Evolutionary conservation across 129 eudicot species (phyloP), one percentile per base, ranked within the genome.

Genomic region (Solidago caesia): DNA sequence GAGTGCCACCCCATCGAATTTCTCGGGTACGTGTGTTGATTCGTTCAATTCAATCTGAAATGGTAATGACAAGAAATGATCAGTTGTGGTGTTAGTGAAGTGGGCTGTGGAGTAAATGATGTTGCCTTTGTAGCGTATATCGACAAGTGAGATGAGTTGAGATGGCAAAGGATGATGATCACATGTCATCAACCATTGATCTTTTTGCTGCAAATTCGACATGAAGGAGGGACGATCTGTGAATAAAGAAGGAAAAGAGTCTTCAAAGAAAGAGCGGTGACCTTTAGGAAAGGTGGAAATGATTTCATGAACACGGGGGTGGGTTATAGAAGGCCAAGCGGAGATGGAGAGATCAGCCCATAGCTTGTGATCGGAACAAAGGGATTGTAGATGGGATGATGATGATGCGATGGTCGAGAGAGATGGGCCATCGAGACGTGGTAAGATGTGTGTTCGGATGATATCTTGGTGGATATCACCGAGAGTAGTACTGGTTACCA

Each of bases 71-170:
- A 52, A n/a, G 52, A 87, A 87, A 29, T 29, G 39, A 1, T 77
- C 77, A 6, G 4, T 39, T 0, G 70, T 82, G 7, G 85, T 75
- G 39, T 84, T 16, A 0, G 71, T 75, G 6, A 43, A 55, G 0
- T 70, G 43, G 26, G 45, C 63, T 21, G 0, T 68, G 8, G 88
- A 79, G 67, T 29, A 81, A 2, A 87, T 15, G 0, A 45, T 15
- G 7, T 78, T 81, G 46, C 70, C 46, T 4, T 71, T 41, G 73
- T 83, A 83, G 9, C 51, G 71, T 3, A 86, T 58, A 41, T 84
- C 88, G 7, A 87, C 79, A 66, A 88, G 84, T 2, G 91, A 81
- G 44, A 87, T 79, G 3, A 87, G 21, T 10, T 80, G 27, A 5
- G 51, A 11, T 45, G 59, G 15, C 6, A 5, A 11, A 0, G 27